These are phyloP conservation scores for Candida sphagnicola DNA, from an alignment of 805 yeast genomes.

Conservation along the genomic window DNA sequence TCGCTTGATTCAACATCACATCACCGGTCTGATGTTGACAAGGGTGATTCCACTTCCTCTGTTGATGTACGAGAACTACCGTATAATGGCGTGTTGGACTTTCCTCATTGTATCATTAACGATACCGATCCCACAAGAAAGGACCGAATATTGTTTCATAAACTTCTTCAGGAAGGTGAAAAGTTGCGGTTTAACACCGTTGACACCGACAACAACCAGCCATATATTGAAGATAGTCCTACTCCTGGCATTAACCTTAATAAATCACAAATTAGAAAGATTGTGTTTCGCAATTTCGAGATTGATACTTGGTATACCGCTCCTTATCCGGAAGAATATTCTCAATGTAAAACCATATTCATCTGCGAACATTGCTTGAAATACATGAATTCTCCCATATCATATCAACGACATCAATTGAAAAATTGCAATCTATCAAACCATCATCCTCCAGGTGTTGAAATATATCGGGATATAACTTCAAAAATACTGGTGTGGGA, in stretches of 20 bases:
- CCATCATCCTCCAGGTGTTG: slow-evolving; percentile 61
- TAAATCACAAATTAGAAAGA: slow-evolving; percentile 46
- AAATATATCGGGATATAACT: slow-evolving; percentile 34
- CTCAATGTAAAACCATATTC: slow-evolving; percentile 56
- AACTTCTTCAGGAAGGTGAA: slow-evolving; percentile 36
- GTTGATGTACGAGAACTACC: slow-evolving; percentile 41
- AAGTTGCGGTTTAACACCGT: slow-evolving; percentile 16
- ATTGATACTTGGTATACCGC: slow-evolving; percentile 91
- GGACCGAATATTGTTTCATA: slow-evolving; percentile 49
- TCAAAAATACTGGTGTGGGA: slow-evolving; percentile 38
- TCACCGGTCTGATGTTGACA: no score
- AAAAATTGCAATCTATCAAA: slow-evolving; percentile 58
- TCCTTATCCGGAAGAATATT: slow-evolving; percentile 87
- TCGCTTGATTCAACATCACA: no score
- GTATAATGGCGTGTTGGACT: slow-evolving; percentile 59
- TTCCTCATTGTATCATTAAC: slow-evolving; percentile 55
- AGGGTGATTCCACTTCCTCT: neutral
- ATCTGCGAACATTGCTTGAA: slow-evolving; percentile 84
- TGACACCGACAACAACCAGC: neutral
- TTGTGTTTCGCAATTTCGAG: slow-evolving; percentile 68
- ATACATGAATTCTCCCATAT: slow-evolving; percentile 68
- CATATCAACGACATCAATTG: slow-evolving; percentile 62
- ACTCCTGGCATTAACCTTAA: slow-evolving; percentile 2
- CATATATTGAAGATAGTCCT: slow-evolving; percentile 3
- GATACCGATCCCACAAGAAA: slow-evolving; percentile 55